Evolutionary conservation across 2,329 filamentous ascomycete species (phyloP).

Genomic region (Ploettnerulaceae sp.): DNA sequence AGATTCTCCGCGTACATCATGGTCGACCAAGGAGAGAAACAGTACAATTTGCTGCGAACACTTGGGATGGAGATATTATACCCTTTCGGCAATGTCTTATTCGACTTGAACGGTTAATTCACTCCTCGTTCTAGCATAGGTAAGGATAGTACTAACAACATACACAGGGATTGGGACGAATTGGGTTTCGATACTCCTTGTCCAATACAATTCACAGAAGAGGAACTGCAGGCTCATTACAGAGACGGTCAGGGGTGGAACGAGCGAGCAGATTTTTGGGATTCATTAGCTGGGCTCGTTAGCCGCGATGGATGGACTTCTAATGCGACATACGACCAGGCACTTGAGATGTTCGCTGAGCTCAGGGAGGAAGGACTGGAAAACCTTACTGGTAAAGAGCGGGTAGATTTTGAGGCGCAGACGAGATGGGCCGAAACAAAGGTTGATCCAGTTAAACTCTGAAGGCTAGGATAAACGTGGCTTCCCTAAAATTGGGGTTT

Average conservation of each 20-base stretch:
- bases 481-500: too few species aligned
- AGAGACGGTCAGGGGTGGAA: slow-evolving; percentile 32
- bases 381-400: slow-evolving; percentile 33
- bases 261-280: slow-evolving; percentile 35
- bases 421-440: slow-evolving; percentile 31
- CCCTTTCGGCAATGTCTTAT: slow-evolving; percentile 34
- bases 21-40: slow-evolving; percentile 28
- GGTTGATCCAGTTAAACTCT: too few species aligned
- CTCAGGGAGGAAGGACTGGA: slow-evolving; percentile 34
- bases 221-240: slow-evolving; percentile 20
- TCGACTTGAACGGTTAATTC: slow-evolving; percentile 23
- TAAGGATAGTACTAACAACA: slow-evolving; percentile 11
- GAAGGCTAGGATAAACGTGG: too few species aligned
- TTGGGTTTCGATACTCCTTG: slow-evolving; percentile 30
- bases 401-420: slow-evolving; percentile 32
- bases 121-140: slow-evolving; percentile 6
- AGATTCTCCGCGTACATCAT: slow-evolving; percentile 28
- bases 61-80: slow-evolving; percentile 34
- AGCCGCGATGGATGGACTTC: slow-evolving; percentile 37
- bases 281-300: slow-evolving; percentile 34
- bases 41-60: slow-evolving; percentile 31
- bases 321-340: slow-evolving; percentile 35
- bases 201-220: slow-evolving; percentile 28
- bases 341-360: slow-evolving; percentile 34
- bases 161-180: slow-evolving; percentile 31